Conservation (phyloP, 805 yeast species). For the Yarrowia keelungensis region DNA sequence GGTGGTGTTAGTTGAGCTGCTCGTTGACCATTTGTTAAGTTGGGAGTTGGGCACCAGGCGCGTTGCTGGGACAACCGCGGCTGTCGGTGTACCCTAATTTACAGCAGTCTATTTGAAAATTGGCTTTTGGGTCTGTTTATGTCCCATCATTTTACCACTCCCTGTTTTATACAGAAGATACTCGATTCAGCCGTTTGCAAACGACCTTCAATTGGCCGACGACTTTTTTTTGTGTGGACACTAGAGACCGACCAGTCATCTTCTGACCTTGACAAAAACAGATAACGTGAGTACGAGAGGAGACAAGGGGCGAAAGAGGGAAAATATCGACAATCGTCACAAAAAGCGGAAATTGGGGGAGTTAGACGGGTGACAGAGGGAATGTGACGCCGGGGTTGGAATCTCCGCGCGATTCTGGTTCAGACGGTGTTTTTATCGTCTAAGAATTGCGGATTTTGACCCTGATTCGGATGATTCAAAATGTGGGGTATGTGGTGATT, state of each 20-base stretch:
- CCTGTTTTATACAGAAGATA: slow-evolving; percentile 29
- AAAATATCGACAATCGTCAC: no score
- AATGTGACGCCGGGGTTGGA: no score
- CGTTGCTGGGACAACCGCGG: slow-evolving; percentile 28
- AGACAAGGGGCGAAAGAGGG: not conserved
- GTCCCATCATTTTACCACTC: slow-evolving; percentile 37
- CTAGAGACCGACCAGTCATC: slow-evolving; percentile 21
- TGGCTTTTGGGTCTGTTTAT: slow-evolving; percentile 25
- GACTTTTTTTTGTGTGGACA: slow-evolving; percentile 21
- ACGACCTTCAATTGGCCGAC: slow-evolving; percentile 34
- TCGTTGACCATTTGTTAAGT: no score
- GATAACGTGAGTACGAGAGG: slow-evolving; percentile 15
- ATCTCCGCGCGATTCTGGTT: no score
- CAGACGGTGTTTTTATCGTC: no score
- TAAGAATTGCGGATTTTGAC: no score
- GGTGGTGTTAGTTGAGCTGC: no score
- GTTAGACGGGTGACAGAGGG: no score
- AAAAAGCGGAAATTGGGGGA: no score
- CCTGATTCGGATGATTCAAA: no score
- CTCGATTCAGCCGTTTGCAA: slow-evolving; percentile 19
- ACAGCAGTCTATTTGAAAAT: slow-evolving; percentile 32
- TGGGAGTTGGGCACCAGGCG: not conserved
- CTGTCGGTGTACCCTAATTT: slow-evolving; percentile 13
- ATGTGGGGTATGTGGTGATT: no score
- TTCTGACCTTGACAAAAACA: slow-evolving; percentile 6